Conservation (phyloP, 2,329 filamentous ascomycete genomes). For the Stagonosporopsis vannaccii region DNA sequence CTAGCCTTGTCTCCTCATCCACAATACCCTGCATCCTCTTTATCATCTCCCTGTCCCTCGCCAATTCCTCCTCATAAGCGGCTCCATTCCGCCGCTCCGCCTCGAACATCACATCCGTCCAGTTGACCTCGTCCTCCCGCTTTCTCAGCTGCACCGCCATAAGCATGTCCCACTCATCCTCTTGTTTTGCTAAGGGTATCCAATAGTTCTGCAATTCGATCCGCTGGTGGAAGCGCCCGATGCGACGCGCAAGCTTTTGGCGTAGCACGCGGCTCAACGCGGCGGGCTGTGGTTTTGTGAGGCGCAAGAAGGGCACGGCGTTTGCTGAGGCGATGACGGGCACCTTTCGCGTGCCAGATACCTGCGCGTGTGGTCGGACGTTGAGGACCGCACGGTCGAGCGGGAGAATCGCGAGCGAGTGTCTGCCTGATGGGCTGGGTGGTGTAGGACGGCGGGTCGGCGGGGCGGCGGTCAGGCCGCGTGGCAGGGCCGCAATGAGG, state of each 20-base stretch:
- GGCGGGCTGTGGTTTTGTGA: constrained; percentile 69
- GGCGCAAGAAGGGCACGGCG: constrained; percentile 69
- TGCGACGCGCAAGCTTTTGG: constrained; percentile 58
- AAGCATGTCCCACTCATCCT: constrained; percentile 59
- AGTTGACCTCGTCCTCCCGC: constrained; percentile 30
- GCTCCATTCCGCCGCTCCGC: constrained; percentile 25
- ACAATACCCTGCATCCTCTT: constrained; percentile 57
- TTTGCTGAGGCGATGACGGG: constrained; percentile 65
- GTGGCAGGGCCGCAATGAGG: constrained; percentile 51
- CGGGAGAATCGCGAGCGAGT: constrained; percentile 46
- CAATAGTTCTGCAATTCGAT: constrained; percentile 54
- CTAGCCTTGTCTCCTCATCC: constrained; percentile 56
- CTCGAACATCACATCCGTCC: constrained; percentile 39
- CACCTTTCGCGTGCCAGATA: constrained; percentile 64
- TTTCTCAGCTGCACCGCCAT: constrained; percentile 30
- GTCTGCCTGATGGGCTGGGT: constrained; percentile 17
- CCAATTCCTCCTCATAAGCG: constrained; percentile 27
- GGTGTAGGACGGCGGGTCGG: constrained; percentile 9
- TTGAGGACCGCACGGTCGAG: constrained; percentile 54
- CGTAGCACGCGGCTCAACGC: constrained; percentile 66
- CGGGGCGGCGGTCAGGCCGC: constrained; percentile 40
- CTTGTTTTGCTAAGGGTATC: constrained; percentile 48
- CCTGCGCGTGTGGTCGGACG: constrained; percentile 57
- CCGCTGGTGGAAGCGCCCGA: constrained; percentile 51
- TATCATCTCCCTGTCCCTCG: constrained; percentile 44